Percentiles rank a stretch among this genome's conserved stretches.
These are phyloP conservation scores for Mrakia frigida DNA, from an alignment of 768 basidiomycete species.

Conservation along the genomic window DNA sequence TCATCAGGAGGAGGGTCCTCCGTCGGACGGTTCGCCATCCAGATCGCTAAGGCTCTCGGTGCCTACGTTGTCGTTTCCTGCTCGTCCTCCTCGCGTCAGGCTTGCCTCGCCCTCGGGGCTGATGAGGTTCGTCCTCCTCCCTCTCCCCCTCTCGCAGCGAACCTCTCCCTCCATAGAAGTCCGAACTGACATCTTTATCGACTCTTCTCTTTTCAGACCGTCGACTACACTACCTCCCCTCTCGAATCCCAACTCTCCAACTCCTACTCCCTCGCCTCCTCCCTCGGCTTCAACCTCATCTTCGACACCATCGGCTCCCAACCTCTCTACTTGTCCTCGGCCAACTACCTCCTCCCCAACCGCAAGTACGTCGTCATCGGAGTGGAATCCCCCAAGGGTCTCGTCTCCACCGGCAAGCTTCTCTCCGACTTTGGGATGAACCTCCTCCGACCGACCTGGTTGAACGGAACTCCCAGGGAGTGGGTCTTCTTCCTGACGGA, in stretches of 20 bases:
- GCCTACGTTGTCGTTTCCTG: slow-evolving; percentile 29
- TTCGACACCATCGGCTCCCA: slow-evolving; percentile 24
- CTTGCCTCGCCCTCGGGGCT: slow-evolving; percentile 7
- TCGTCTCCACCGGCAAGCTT: not conserved
- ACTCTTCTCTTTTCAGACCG: not conserved
- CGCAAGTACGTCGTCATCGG: slow-evolving; percentile 1
- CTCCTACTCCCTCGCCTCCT: slow-evolving; percentile 1
- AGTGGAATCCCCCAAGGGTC: not conserved
- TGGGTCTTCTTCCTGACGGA: slow-evolving; percentile 15
- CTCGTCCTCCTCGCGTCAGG: slow-evolving; percentile 5
- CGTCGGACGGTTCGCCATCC: slow-evolving; percentile 27
- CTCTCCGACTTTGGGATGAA: not conserved
- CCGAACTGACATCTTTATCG: not conserved
- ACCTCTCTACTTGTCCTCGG: not conserved
- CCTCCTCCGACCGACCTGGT: not conserved
- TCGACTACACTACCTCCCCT: slow-evolving; percentile 23
- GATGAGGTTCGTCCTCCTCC: slow-evolving; percentile 25
- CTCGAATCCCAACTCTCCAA: slow-evolving; percentile 1
- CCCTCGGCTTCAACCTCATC: slow-evolving; percentile 23
- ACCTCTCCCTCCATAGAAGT: too few species aligned
- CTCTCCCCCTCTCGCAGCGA: not conserved
- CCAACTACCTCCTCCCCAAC: not conserved
- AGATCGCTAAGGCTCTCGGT: slow-evolving; percentile 23
- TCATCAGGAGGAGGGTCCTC: slow-evolving; percentile 7
- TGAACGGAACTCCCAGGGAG: not conserved